phyloP scores from a whole-genome alignment of 768 basidiomycete species.

The Mycena venus region DNA sequence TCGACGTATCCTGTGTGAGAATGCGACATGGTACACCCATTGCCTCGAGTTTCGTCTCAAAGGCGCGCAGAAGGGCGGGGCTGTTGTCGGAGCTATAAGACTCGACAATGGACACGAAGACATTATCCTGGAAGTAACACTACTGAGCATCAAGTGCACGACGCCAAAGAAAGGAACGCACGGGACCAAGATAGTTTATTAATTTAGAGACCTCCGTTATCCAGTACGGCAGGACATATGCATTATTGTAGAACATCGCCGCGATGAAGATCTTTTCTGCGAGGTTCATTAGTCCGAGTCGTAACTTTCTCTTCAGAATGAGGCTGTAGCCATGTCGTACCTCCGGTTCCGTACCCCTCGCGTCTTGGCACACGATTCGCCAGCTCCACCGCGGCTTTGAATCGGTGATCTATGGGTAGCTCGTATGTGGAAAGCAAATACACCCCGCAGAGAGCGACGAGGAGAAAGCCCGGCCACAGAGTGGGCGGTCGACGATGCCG shows the following conservation, averaged over 20 bases:
- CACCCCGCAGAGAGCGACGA: not conserved
- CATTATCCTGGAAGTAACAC: conserved; percentile 43
- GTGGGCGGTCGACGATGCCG: not conserved
- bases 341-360: conserved; percentile 1
- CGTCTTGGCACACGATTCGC: not conserved
- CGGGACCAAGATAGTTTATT: not conserved
- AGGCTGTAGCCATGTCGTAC: too few species aligned
- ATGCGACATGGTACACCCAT: not conserved
- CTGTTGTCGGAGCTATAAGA: conserved; percentile 50
- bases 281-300: not conserved
- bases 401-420: not conserved
- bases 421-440: not conserved
- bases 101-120: conserved; percentile 37
- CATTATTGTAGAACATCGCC: conserved; percentile 57
- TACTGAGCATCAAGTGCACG: not conserved
- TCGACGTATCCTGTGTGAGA: not conserved
- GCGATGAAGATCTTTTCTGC: conserved; percentile 53
- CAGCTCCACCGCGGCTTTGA: not conserved
- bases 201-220: not conserved
- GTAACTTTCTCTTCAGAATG: not conserved
- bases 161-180: not conserved
- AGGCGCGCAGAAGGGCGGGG: conserved; percentile 43
- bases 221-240: conserved; percentile 49
- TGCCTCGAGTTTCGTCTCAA: conserved; percentile 38
- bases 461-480: not conserved